phyloP scores from a whole-genome alignment of 1,284 basidiomycete species.

The Ustilago bromivora region DNA sequence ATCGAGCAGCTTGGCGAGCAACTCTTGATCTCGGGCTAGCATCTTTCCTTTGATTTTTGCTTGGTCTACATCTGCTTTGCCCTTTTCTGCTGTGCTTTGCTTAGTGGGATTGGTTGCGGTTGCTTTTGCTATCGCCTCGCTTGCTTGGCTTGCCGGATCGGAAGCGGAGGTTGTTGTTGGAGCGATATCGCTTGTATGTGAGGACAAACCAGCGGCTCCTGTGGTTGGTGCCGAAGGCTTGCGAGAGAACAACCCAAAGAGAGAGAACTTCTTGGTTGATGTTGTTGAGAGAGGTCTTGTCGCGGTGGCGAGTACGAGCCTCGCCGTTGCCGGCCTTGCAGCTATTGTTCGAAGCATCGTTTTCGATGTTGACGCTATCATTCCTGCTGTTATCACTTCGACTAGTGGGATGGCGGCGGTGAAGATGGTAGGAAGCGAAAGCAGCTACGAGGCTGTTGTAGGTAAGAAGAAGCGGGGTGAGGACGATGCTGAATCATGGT shows the following conservation, averaged over 20 bases:
- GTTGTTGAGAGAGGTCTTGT: background rate
- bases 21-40: constrained; percentile 45
- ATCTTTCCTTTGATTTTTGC: constrained; percentile 21
- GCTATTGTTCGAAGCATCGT: background rate
- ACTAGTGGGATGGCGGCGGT: background rate
- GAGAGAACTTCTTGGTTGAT: background rate
- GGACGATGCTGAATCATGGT: constrained; percentile 15
- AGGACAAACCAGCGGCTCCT: background rate
- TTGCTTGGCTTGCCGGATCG: background rate
- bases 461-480: background rate
- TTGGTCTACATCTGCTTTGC: background rate
- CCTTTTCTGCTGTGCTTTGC: background rate
- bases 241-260: background rate
- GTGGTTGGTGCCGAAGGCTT: background rate
- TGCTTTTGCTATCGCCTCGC: background rate
- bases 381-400: background rate
- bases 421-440: background rate
- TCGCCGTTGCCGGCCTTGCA: background rate
- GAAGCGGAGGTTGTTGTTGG: background rate
- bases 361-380: constrained; percentile 1
- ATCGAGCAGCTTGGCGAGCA: constrained; percentile 49
- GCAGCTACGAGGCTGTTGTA: background rate
- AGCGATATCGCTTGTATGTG: background rate
- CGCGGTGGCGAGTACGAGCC: background rate
- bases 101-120: background rate